A percentile compares a stretch with the other conserved stretches of the same genome.
phyloP scores from a whole-genome alignment of 225 moss, liverwort and hornwort genomes.

The Asterella californica region DNA sequence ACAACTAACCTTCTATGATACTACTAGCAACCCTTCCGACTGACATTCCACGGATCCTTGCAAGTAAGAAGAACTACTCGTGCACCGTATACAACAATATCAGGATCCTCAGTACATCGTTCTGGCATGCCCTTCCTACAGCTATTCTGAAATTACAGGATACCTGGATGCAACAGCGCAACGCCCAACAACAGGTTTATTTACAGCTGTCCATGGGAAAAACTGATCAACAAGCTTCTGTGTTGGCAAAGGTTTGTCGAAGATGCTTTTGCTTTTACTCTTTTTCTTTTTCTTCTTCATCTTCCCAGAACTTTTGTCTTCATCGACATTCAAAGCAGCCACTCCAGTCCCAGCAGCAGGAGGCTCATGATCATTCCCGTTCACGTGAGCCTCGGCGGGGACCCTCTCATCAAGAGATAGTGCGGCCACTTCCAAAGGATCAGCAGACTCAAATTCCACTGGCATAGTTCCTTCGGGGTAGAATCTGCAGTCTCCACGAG shows the following conservation, averaged over 20 bases:
- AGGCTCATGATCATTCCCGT: not conserved
- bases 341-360: not conserved
- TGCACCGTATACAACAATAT: not conserved
- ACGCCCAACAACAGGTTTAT: conserved; percentile 50
- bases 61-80: not conserved
- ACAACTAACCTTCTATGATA: not conserved
- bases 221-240: conserved; percentile 54
- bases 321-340: not conserved
- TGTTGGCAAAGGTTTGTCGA: conserved; percentile 48
- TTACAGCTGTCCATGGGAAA: conserved; percentile 62
- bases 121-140: not conserved
- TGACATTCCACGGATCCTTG: not conserved
- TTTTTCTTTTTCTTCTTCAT: conserved; percentile 53
- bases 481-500: not conserved
- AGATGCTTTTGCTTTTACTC: conserved; percentile 39
- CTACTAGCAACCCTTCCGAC: not conserved
- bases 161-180: conserved; percentile 75
- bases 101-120: not conserved
- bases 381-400: not conserved
- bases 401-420: not conserved
- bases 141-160: not conserved
- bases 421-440: not conserved
- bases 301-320: conserved; percentile 4
- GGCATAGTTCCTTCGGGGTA: not conserved
- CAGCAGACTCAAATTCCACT: not conserved